Base-by-base conservation (phyloP, 768 basidiomycete species). In the Daedaleopsis nitida region DNA sequence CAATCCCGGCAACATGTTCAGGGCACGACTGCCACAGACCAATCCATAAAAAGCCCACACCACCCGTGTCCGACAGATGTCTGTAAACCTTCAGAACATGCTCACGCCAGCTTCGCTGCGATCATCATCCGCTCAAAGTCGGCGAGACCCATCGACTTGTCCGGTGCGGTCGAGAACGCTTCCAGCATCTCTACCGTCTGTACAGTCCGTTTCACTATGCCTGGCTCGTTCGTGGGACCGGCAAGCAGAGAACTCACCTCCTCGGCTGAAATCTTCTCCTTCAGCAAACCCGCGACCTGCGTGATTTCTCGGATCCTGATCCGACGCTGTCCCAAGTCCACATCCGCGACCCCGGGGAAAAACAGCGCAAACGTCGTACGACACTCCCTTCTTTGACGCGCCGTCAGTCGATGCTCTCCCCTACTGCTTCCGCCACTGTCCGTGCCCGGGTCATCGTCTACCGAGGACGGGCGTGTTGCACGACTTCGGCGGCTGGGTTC, bases 91-190 rank as follows among this genome's bases (percentile, higher is more conserved):
- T n/a, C n/a, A n/a, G n/a, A n/a, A n/a, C n/a, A n/a, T 37, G 19
- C 7, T 58, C 55, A 86, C 2, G 78, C 81, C 43, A 91, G 72
- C 68, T 79, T 83, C 8, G 88, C 82, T 1, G 78, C 69, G 24
- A 86, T 70, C 86, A 93, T 91, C 85, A 94, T 91, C 21, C 76
- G 76, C 65, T 86, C 83, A 66, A 94, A 94, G 70, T 93, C 90
- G 14, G 76, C 72, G 37, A 92, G 77, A 58, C 73, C 74, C 77
- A 94, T 81, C 3, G 88, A 82, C 69, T 85, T 86, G 72, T 93
- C 91, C 0, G 82, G 75, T 0, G 84, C 81, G 0, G 82, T 84
- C 1, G 92, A 90, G 69, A 91, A 94, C 54, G 80, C 80, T n/a
- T 83, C 81, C 1, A 94, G 76, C 91, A 93, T 94, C 59, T 92